These are phyloP conservation scores for Microthyrium microscopicum DNA, from an alignment of 2,329 filamentous ascomycete species.

Conservation along the genomic window DNA sequence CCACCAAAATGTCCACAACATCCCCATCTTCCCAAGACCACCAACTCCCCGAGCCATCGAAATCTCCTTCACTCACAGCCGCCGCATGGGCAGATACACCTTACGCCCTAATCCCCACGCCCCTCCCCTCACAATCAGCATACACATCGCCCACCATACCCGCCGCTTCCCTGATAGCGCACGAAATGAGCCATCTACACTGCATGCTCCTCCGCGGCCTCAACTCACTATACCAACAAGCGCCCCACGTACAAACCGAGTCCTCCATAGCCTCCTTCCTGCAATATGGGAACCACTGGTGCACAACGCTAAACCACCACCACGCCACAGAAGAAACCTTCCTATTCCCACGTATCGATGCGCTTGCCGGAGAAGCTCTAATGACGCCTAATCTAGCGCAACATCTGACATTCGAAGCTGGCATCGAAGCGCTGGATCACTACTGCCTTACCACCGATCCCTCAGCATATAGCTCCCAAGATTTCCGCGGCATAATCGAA, in stretches of 20 bases:
- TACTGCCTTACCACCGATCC: constrained; percentile 11
- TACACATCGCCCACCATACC: background rate
- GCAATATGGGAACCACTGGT: constrained; percentile 16
- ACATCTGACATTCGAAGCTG: constrained; percentile 16
- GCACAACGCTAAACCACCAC: constrained; percentile 17
- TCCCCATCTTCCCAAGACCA: no score
- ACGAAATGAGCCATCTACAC: constrained; percentile 11
- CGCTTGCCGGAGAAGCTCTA: constrained; percentile 8
- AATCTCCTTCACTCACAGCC: constrained; percentile 28
- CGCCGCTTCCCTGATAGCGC: constrained; percentile 3
- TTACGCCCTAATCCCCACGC: constrained; percentile 5
- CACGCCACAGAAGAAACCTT: constrained; percentile 17
- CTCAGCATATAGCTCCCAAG: constrained; percentile 9
- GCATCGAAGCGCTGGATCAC: constrained; percentile 14
- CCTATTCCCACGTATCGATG: constrained; percentile 18
- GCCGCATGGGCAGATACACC: constrained; percentile 6
- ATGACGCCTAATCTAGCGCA: constrained; percentile 19
- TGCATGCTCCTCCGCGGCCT: constrained; percentile 21
- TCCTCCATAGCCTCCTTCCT: constrained; percentile 15
- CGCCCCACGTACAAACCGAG: constrained; percentile 11
- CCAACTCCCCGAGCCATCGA: no score
- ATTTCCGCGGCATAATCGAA: constrained; percentile 10
- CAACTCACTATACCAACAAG: constrained; percentile 20
- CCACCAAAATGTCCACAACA: no score
- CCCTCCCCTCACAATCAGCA: background rate